Conservation (phyloP, 495 filamentous ascomycete genomes). For the Tuber melanosporum region DNA sequence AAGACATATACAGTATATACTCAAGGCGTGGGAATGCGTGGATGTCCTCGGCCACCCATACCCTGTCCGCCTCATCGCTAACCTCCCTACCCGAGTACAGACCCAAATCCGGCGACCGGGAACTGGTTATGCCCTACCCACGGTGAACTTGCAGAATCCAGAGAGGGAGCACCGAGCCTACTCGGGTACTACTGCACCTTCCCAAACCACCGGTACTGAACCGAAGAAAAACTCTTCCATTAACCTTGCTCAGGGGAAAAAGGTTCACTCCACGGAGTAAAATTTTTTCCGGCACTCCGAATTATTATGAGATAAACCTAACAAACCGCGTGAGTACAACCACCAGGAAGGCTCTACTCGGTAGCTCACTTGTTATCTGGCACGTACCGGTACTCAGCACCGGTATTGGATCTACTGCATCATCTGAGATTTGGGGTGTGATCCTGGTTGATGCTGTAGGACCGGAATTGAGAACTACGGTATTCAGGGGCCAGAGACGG, state of each 20-base stretch:
- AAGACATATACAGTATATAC: too few relatives aligned
- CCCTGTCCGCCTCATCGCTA: too few relatives aligned
- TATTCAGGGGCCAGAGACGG: not conserved
- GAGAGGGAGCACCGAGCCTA: not conserved
- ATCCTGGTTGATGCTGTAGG: too few relatives aligned
- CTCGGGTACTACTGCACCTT: not conserved
- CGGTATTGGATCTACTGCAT: not conserved
- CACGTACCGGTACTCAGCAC: not conserved
- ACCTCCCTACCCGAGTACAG: too few relatives aligned
- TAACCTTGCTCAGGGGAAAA: not conserved
- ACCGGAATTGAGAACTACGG: not conserved
- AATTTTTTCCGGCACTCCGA: not conserved
- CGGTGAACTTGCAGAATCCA: not conserved
- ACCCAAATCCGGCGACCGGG: not conserved
- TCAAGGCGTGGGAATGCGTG: too few relatives aligned
- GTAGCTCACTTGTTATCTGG: not conserved
- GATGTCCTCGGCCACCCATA: too few relatives aligned
- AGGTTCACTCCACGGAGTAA: not conserved
- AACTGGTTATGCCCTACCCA: not conserved
- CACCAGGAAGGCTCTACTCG: not conserved
- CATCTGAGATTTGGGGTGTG: too few relatives aligned
- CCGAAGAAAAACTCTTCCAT: not conserved
- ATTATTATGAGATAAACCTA: not conserved
- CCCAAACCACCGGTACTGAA: not conserved
- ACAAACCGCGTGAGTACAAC: not conserved